Conservation (phyloP, 2,329 filamentous ascomycete species). For the Stemphylium lycopersici region DNA sequence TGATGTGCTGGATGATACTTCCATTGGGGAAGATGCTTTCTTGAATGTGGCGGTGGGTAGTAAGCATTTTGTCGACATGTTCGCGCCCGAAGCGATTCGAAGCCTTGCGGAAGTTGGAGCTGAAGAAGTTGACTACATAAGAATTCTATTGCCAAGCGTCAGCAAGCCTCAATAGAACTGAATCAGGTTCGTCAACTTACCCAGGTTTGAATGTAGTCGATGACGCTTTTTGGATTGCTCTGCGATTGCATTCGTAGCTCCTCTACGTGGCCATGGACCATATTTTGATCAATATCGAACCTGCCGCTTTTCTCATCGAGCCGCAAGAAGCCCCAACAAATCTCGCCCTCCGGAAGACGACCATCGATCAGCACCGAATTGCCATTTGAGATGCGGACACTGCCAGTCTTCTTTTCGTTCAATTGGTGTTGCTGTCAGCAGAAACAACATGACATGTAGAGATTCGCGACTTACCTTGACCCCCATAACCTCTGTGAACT, state of each 20-base stretch:
- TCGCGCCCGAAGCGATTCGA: constrained; percentile 60
- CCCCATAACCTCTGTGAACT: constrained; percentile 53
- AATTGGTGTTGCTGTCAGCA: constrained; percentile 31
- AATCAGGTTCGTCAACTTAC: constrained; percentile 1
- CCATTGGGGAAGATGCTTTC: constrained; percentile 52
- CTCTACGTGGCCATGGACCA: constrained; percentile 40
- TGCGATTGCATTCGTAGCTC: constrained; percentile 39
- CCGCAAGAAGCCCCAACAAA: constrained; percentile 43
- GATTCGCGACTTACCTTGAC: constrained; percentile 36
- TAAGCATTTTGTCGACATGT: constrained; percentile 61
- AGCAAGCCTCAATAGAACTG: background rate
- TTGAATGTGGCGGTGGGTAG: constrained; percentile 58
- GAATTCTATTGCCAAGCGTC: constrained; percentile 55
- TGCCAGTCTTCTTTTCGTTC: constrained; percentile 52
- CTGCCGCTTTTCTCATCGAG: constrained; percentile 33
- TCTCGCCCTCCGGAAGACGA: constrained; percentile 35
- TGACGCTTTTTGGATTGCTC: constrained; percentile 39
- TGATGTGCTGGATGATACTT: constrained; percentile 46
- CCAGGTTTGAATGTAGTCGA: constrained; percentile 39
- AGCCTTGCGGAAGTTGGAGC: constrained; percentile 59
- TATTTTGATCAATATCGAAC: constrained; percentile 43
- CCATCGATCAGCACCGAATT: constrained; percentile 22
- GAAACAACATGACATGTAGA: background rate
- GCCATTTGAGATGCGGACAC: constrained; percentile 41
- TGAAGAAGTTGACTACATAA: constrained; percentile 60